Evolutionary conservation across 2,329 filamentous ascomycete genomes (phyloP).

Genomic region (Penicillium sp.): DNA sequence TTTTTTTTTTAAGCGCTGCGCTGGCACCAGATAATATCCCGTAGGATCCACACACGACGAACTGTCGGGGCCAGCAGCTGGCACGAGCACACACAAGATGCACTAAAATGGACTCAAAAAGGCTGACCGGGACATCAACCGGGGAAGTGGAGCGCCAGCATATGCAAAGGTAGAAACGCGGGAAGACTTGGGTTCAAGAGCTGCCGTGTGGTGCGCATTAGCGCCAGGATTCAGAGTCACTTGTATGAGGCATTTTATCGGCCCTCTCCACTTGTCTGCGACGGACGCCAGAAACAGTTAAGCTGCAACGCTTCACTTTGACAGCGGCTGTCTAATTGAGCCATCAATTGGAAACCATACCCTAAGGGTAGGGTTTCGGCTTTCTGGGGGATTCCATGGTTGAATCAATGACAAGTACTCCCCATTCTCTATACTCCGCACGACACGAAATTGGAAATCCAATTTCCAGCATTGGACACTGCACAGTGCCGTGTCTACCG

Average conservation of each 20-base stretch:
- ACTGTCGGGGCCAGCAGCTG: constrained; percentile 1
- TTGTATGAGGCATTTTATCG: constrained; percentile 20
- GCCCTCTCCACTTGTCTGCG: constrained; percentile 4
- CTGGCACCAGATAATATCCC: constrained; percentile 10
- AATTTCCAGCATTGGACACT: not conserved
- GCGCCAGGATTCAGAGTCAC: constrained; percentile 1
- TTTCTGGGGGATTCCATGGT: not conserved
- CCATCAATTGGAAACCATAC: not conserved
- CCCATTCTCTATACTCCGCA: not conserved
- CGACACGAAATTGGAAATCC: not conserved
- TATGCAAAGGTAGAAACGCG: not conserved
- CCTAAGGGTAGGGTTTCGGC: not conserved
- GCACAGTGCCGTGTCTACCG: not conserved
- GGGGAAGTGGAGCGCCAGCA: constrained; percentile 8
- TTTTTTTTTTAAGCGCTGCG: not conserved
- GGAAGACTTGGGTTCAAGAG: not conserved
- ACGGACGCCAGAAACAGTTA: constrained; percentile 3
- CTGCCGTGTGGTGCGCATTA: not conserved
- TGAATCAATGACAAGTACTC: not conserved
- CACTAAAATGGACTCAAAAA: not conserved
- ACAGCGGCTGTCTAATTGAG: constrained; percentile 10
- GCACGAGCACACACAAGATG: not conserved
- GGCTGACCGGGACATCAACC: constrained; percentile 12
- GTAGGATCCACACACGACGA: not conserved
- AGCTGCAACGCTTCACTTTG: constrained; percentile 4